Evolutionary conservation across 768 basidiomycete genomes (phyloP).

Genomic region (Kwoniella dendrophila): DNA sequence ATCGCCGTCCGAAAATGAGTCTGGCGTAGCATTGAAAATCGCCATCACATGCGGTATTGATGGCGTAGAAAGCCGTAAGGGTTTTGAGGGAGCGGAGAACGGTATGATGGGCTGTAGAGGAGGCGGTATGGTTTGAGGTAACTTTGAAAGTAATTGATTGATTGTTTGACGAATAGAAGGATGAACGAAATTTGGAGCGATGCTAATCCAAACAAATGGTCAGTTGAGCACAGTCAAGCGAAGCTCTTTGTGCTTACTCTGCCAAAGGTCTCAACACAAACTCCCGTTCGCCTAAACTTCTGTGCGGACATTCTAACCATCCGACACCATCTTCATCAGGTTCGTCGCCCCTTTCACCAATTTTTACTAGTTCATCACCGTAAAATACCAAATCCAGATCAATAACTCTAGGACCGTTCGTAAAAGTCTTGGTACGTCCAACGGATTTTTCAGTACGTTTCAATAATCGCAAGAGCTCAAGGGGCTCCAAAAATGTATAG

Average conservation of each 20-base stretch:
- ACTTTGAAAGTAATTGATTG: constrained; percentile 41
- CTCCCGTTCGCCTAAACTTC: constrained; percentile 76
- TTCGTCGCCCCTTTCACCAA: constrained; percentile 57
- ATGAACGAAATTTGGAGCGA: constrained; percentile 74
- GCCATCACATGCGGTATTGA: constrained; percentile 74
- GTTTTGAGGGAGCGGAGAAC: constrained; percentile 32
- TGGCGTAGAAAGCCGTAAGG: constrained; percentile 27
- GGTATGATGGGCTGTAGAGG: constrained; percentile 55
- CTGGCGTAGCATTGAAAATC: constrained; percentile 88
- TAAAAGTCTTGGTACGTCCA: constrained; percentile 75
- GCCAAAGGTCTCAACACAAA: constrained; percentile 85
- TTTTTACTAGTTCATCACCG: constrained; percentile 66
- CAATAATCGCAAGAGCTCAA: constrained; percentile 64
- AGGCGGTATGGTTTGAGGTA: constrained; percentile 58
- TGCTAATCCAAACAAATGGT: constrained; percentile 60
- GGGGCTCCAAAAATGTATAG: constrained; percentile 69
- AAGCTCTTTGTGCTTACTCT: constrained; percentile 67
- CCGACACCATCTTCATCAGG: constrained; percentile 58
- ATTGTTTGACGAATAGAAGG: constrained; percentile 58
- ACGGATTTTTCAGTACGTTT: constrained; percentile 74
- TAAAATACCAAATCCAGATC: constrained; percentile 88
- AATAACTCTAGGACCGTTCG: constrained; percentile 84
- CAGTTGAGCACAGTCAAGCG: background rate
- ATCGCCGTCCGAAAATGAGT: constrained; percentile 90
- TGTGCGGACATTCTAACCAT: constrained; percentile 83